These are phyloP conservation scores for Hordeum pubiflorum DNA, from an alignment of 202 grass and related monocot genomes.

Conservation along the genomic window DNA sequence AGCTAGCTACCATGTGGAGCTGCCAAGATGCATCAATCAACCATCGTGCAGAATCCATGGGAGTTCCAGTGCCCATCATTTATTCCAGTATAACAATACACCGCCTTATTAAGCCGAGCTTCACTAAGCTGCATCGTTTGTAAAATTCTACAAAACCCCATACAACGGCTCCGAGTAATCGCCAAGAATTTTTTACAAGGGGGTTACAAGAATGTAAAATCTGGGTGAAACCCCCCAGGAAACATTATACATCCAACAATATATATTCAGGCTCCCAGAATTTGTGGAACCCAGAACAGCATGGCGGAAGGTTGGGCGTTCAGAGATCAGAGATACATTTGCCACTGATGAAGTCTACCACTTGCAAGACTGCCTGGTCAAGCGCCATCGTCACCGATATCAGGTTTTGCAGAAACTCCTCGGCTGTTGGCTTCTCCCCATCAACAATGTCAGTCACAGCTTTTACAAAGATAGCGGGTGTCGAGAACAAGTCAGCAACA, in stretches of 20 bases:
- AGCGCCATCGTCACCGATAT: constrained; percentile 55
- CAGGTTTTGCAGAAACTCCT: constrained; percentile 79
- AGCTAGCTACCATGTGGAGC: background rate
- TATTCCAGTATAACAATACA: background rate
- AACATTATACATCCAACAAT: background rate
- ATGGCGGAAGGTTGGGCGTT: background rate
- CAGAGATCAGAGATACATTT: constrained; percentile 62
- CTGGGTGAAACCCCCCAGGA: background rate
- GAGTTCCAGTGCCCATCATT: background rate
- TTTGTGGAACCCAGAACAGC: background rate
- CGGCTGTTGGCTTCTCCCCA: constrained; percentile 67
- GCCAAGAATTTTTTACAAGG: constrained; percentile 33
- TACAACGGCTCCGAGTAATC: background rate
- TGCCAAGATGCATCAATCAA: background rate
- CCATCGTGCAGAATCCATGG: background rate
- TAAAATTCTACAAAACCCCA: background rate
- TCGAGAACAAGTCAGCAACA: constrained; percentile 59
- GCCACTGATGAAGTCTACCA: constrained; percentile 60
- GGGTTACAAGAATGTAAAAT: background rate
- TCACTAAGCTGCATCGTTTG: background rate
- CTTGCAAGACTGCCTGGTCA: constrained; percentile 41
- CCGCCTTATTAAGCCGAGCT: background rate
- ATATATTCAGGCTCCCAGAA: background rate
- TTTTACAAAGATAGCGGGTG: constrained; percentile 76
- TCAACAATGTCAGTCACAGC: constrained; percentile 89